Percentiles rank a stretch among this genome's conserved stretches.
phyloP scores from a whole-genome alignment of 2,329 filamentous ascomycete genomes.

The Bipolaris victoriae region DNA sequence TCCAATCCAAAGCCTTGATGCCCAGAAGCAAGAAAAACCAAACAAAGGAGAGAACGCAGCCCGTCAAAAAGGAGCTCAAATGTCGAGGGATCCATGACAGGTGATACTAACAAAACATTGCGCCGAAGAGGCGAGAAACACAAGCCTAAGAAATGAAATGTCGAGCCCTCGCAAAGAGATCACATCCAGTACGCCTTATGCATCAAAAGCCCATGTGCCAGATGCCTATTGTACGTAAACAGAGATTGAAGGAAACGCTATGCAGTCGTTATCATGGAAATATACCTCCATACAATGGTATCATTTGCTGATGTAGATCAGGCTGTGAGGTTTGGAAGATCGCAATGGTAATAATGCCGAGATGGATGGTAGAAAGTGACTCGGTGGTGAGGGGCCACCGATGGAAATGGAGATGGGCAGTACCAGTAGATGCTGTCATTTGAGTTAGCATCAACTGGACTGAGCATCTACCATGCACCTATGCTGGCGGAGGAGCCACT shows the following conservation, averaged over 20 bases:
- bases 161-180: background rate
- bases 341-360: constrained; percentile 8
- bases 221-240: constrained; percentile 34
- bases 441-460: background rate
- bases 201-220: constrained; percentile 23
- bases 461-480: constrained; percentile 58
- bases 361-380: background rate
- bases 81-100: background rate
- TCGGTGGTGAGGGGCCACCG: background rate
- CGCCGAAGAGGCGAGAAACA: constrained; percentile 17
- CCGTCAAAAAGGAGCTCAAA: constrained; percentile 1
- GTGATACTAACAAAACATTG: constrained; percentile 26
- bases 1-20: background rate
- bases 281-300: constrained; percentile 29
- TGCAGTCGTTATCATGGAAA: constrained; percentile 45
- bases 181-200: constrained; percentile 19
- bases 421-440: background rate
- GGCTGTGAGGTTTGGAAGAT: constrained; percentile 17
- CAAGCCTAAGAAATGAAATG: constrained; percentile 11
- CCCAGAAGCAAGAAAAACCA: background rate
- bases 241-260: constrained; percentile 40
- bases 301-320: constrained; percentile 13
- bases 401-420: background rate
- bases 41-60: constrained; percentile 9
- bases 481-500: constrained; percentile 61